Evolutionary conservation across 108 stramenopile species (phyloP), one percentile per base, ranked within the genome.

Genomic region (Nannochloropsis gaditana): DNA sequence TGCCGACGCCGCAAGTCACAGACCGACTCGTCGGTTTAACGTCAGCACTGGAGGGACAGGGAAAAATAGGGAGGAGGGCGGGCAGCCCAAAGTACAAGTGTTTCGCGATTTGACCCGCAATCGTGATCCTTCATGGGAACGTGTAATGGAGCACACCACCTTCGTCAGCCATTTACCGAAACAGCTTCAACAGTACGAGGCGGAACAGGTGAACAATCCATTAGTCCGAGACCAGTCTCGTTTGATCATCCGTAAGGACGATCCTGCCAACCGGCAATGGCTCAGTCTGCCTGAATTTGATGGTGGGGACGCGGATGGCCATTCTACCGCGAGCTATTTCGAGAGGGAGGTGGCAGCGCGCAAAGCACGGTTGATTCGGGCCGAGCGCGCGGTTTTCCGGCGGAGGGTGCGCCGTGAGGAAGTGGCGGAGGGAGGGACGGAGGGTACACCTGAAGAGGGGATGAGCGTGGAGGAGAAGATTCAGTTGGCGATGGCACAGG

Each of bases 151-250:
- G 59, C 59, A 73, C 8, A 73, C 59, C 15, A 73, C 59, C 4
- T 73, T 73, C 6, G 59, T 73, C 4, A 73, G 59, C 6, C 59
- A 73, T n/a, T 73, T 73, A n/a, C 59, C 59, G 4, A 73, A 73
- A 73, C 59, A 73, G 59, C 59, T 73, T 15, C 59, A 73, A n/a
- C 19, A 73, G 8, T 73, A 73, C 8, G 59, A 73, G 59, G 59
- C 59, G 59, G 19, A 73, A 8, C 59, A 6, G 8, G n/a, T n/a
- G 59, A 73, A 73, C 59, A 73, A 73, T n/a, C n/a, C 59, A 15
- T 73, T 73, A n/a, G 59, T 73, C 19, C 59, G 59, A n/a, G 59
- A 73, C n/a, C 59, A 73, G 59, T 73, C 59, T n/a, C 59, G 59
- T n/a, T 73, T 73, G 59, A 73, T 73, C 59, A 73, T 73, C 59